Percentiles rank a stretch among this genome's conserved stretches.
These are phyloP conservation scores for Penicillium nordicum DNA, from an alignment of 2,329 filamentous ascomycete genomes.

Conservation along the genomic window DNA sequence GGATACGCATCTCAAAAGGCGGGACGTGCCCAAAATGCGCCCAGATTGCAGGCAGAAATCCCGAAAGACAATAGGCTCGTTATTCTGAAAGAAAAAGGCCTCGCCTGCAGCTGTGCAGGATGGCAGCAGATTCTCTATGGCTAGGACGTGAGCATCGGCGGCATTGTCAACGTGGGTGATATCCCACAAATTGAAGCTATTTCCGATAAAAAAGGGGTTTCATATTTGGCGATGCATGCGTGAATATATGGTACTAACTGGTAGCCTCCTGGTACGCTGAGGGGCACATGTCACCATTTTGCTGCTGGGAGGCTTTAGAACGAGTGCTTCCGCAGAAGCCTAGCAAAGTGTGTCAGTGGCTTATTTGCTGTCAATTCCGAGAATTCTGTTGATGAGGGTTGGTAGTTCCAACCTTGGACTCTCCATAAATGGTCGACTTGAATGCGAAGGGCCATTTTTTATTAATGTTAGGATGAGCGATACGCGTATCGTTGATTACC, in stretches of 20 bases:
- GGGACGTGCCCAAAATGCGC: slow-evolving; percentile 50
- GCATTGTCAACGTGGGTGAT: slow-evolving; percentile 44
- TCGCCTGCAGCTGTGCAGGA: slow-evolving; percentile 42
- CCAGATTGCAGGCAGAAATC: slow-evolving; percentile 47
- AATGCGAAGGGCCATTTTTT: slow-evolving; percentile 40
- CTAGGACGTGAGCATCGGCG: slow-evolving; percentile 46
- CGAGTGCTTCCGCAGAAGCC: slow-evolving; percentile 43
- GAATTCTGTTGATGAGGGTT: not conserved
- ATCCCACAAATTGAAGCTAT: slow-evolving; percentile 45
- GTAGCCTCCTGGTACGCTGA: slow-evolving; percentile 44
- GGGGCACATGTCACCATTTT: slow-evolving; percentile 39
- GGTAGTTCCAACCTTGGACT: slow-evolving; percentile 37
- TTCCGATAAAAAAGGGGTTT: slow-evolving; percentile 44
- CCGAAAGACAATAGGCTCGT: slow-evolving; percentile 45
- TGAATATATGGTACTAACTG: slow-evolving; percentile 44
- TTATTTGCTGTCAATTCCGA: not conserved
- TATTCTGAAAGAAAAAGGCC: slow-evolving; percentile 47
- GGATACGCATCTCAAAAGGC: slow-evolving; percentile 48
- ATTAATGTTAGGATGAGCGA: slow-evolving; percentile 38
- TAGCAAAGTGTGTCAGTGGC: slow-evolving; percentile 16
- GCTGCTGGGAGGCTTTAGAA: slow-evolving; percentile 36
- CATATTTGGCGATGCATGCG: slow-evolving; percentile 43
- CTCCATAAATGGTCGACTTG: slow-evolving; percentile 43
- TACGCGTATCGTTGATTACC: slow-evolving; percentile 49
- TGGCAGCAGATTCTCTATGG: slow-evolving; percentile 42